phyloP scores from a whole-genome alignment of 768 basidiomycete species.

The Tephrocybe sp. region DNA sequence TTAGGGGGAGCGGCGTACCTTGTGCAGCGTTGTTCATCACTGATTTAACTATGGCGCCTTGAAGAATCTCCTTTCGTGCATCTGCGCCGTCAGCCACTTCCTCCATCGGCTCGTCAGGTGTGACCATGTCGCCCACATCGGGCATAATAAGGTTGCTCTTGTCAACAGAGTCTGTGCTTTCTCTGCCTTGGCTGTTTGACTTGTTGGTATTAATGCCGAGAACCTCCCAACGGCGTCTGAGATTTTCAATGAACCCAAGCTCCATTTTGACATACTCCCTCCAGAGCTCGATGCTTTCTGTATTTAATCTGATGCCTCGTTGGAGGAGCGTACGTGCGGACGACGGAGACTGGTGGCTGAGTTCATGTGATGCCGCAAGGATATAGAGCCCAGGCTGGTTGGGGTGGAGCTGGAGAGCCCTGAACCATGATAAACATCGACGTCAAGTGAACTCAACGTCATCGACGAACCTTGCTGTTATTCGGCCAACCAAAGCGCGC shows the following conservation, averaged over 20 bases:
- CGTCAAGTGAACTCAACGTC: background rate
- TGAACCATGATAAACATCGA: conserved; percentile 24
- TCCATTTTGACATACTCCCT: conserved; percentile 90
- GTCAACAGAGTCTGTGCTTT: conserved; percentile 9
- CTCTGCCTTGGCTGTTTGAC: conserved; percentile 20
- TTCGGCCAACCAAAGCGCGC: conserved; percentile 72
- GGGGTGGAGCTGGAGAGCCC: conserved; percentile 87
- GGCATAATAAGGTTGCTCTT: conserved; percentile 22
- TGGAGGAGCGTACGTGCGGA: conserved; percentile 82
- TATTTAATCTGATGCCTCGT: conserved; percentile 78
- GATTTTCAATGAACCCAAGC: conserved; percentile 76
- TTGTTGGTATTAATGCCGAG: conserved; percentile 56
- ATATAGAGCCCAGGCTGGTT: conserved; percentile 76
- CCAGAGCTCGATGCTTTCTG: conserved; percentile 77
- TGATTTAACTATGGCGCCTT: conserved; percentile 75
- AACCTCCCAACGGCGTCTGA: conserved; percentile 76
- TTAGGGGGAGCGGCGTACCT: conserved; percentile 40
- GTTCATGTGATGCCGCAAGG: conserved; percentile 79
- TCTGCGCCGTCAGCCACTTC: conserved; percentile 47
- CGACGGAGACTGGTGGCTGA: conserved; percentile 69
- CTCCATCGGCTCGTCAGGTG: conserved; percentile 17
- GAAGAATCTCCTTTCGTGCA: conserved; percentile 66
- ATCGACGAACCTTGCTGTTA: conserved; percentile 69
- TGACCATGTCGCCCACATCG: conserved; percentile 19
- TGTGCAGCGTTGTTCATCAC: conserved; percentile 74